Conservation (phyloP, 2,329 filamentous ascomycete genomes). For the Gaeumannomyces tritici region DNA sequence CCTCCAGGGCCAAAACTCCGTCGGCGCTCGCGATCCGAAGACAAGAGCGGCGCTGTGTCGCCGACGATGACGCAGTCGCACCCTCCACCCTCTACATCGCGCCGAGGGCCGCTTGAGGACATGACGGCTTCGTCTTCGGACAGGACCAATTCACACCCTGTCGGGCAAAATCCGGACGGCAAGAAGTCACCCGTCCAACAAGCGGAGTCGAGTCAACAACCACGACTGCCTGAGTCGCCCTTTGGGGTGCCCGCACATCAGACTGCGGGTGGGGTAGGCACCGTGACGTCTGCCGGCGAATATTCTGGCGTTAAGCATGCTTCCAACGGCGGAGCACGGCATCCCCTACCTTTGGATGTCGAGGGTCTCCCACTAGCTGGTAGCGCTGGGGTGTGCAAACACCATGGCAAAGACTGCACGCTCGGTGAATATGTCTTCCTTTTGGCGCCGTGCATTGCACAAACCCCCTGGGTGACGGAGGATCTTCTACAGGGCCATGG, state of each 20-base stretch:
- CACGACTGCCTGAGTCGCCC: too few species aligned
- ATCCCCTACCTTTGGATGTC: neutral
- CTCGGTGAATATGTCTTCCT: slow-evolving; percentile 27
- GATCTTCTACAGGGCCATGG: slow-evolving; percentile 32
- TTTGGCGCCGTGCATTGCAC: slow-evolving; percentile 30
- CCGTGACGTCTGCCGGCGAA: neutral
- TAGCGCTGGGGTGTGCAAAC: neutral
- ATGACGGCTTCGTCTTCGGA: neutral
- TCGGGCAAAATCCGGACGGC: neutral
- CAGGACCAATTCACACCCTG: neutral
- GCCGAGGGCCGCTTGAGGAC: neutral
- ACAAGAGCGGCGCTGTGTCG: neutral
- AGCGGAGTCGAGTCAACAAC: neutral
- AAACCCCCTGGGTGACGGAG: slow-evolving; percentile 23
- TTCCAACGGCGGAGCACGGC: too few species aligned
- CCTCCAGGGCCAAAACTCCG: neutral
- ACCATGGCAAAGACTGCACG: slow-evolving; percentile 20
- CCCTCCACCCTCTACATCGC: neutral
- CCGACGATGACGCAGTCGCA: neutral
- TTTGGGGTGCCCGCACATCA: too few species aligned
- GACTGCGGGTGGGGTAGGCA: too few species aligned
- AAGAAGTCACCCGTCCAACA: slow-evolving; percentile 6
- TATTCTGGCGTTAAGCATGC: neutral
- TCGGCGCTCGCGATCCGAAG: neutral
- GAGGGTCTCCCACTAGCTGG: neutral